These are phyloP conservation scores for Leccinellum albellum DNA, from an alignment of 768 basidiomycete species.

Conservation along the genomic window DNA sequence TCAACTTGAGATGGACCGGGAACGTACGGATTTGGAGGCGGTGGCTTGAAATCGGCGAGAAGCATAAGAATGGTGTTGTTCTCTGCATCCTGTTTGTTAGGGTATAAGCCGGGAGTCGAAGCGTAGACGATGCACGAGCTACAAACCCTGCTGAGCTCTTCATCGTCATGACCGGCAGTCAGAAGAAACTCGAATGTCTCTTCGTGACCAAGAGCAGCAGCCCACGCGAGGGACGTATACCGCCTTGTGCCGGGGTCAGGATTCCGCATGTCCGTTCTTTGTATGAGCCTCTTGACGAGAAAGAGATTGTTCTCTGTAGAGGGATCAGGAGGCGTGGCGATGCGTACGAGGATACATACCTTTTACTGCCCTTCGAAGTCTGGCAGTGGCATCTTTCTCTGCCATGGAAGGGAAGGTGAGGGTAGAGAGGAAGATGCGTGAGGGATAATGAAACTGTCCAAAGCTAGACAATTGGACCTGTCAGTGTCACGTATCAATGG, in stretches of 20 bases:
- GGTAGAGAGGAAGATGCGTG: conserved; percentile 19
- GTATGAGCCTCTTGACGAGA: conserved; percentile 83
- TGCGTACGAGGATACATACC: conserved; percentile 37
- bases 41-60: conserved; percentile 76
- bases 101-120: conserved; percentile 16
- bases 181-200: conserved; percentile 93
- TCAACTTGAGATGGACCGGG: conserved; percentile 52
- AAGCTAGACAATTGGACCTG: conserved; percentile 24
- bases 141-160: conserved; percentile 84
- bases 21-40: conserved; percentile 42
- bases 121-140: conserved; percentile 3
- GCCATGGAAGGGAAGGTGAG: conserved; percentile 51
- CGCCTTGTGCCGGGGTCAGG: conserved; percentile 72
- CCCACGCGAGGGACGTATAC: conserved; percentile 89
- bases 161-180: conserved; percentile 85
- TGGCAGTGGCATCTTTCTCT: conserved; percentile 73
- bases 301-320: conserved; percentile 88
- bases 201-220: conserved; percentile 82
- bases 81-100: conserved; percentile 68
- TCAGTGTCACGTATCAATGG: background rate
- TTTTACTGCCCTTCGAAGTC: conserved; percentile 78
- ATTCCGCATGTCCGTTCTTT: conserved; percentile 87
- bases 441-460: conserved; percentile 17
- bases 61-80: conserved; percentile 92
- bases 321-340: conserved; percentile 13